Evolutionary conservation across 2,329 filamentous ascomycete genomes (phyloP).

Genomic region (Pyrenochaeta sp.): DNA sequence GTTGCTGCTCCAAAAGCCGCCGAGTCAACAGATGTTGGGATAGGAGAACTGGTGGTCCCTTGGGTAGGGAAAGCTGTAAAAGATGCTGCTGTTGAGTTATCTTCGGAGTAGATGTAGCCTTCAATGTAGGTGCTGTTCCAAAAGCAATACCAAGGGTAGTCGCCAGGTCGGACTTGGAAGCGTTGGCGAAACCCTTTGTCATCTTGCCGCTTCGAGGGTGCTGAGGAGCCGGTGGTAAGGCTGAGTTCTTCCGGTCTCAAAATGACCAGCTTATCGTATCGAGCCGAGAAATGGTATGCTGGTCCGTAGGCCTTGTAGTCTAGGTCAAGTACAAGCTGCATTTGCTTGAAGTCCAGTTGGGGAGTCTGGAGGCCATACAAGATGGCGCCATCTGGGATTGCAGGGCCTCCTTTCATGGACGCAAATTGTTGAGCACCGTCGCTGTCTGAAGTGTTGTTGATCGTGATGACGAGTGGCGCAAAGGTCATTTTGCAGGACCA

Average conservation of each 20-base stretch:
- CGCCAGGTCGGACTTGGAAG: slow-evolving; percentile 60
- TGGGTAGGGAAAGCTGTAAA: slow-evolving; percentile 38
- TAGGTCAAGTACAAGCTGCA: slow-evolving; percentile 66
- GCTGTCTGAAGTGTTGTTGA: slow-evolving; percentile 29
- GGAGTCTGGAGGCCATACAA: slow-evolving; percentile 71
- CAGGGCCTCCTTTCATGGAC: slow-evolving; percentile 33
- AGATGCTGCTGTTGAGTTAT: slow-evolving; percentile 55
- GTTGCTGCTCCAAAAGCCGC: slow-evolving; percentile 16
- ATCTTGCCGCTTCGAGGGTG: slow-evolving; percentile 30
- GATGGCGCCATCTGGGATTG: slow-evolving; percentile 53
- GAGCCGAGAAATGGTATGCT: slow-evolving; percentile 69
- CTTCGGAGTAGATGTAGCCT: slow-evolving; percentile 70
- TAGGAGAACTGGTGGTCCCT: slow-evolving; percentile 30
- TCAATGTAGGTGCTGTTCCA: slow-evolving; percentile 74
- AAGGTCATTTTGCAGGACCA: slow-evolving; percentile 60
- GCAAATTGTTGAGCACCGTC: slow-evolving; percentile 22
- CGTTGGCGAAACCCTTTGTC: slow-evolving; percentile 45
- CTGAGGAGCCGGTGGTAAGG: slow-evolving; percentile 26
- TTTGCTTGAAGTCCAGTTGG: slow-evolving; percentile 55
- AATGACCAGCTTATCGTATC: slow-evolving; percentile 72
- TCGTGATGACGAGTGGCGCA: slow-evolving; percentile 41
- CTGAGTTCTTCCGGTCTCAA: slow-evolving; percentile 52
- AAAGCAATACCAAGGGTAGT: slow-evolving; percentile 73
- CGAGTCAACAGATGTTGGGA: slow-evolving; percentile 17
- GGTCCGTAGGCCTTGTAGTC: slow-evolving; percentile 66